Conservation (phyloP, 73 alveolate species). For the Urostyla sp. region DNA sequence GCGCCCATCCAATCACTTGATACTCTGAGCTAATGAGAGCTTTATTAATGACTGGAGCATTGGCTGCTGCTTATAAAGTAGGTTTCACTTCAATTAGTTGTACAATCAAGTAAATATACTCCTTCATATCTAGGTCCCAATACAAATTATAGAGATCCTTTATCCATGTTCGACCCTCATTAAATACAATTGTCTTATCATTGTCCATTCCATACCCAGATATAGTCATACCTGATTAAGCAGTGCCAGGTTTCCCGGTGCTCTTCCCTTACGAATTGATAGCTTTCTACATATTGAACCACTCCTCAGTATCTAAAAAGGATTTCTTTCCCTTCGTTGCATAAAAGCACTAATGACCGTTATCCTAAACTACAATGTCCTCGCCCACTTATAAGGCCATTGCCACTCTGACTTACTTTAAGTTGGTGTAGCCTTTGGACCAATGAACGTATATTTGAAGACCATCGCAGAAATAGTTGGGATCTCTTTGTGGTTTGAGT, state of each 20-base stretch:
- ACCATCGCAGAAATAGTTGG: constrained; percentile 66
- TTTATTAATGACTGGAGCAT: constrained; percentile 52
- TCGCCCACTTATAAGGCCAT: constrained; percentile 55
- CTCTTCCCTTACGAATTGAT: background rate
- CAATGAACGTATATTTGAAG: constrained; percentile 46
- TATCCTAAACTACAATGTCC: constrained; percentile 41
- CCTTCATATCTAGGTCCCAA: constrained; percentile 70
- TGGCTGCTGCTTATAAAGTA: constrained; percentile 43
- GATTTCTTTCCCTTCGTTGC: constrained; percentile 63
- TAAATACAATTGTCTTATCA: constrained; percentile 42
- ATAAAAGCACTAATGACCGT: constrained; percentile 62
- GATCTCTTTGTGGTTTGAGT: constrained; percentile 69
- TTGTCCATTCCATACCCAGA: constrained; percentile 21
- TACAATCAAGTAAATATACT: constrained; percentile 55
- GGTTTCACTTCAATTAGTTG: constrained; percentile 58
- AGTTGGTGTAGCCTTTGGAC: constrained; percentile 57
- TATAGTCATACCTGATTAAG: background rate
- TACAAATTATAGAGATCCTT: constrained; percentile 56
- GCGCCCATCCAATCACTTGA: constrained; percentile 65
- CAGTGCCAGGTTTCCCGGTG: constrained; percentile 23
- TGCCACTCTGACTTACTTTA: constrained; percentile 65
- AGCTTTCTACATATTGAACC: constrained; percentile 2
- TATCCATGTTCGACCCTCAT: constrained; percentile 62
- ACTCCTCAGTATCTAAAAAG: background rate
- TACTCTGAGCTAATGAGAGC: constrained; percentile 60